Base-by-base conservation (phyloP, 805 yeast species). In the Wickerhamiella musiphila region DNA sequence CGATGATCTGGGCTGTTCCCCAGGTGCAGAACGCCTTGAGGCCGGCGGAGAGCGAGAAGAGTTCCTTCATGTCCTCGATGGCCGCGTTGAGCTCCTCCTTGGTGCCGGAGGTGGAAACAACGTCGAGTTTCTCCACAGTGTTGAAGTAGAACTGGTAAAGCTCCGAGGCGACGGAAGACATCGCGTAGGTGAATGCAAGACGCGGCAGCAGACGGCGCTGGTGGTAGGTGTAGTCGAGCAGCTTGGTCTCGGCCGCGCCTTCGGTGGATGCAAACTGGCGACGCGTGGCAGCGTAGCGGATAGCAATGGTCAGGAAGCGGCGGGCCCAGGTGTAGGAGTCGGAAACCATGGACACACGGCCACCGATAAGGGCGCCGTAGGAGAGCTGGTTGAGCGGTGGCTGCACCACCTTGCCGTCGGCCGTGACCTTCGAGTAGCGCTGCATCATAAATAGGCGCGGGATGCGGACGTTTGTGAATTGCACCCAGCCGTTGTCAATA, bases 401-500 rank as follows among this genome's bases (percentile, higher is more conserved):
- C 38, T 67, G 65, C 20, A 60, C 61, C 33, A 77, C 86, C 28
- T 66, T 66, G 26, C 79, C 79, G 9, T 67, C 66, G 17, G 60
- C 52, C 26, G 63, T 61, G 33, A 81, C 76, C 46, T 68, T 65
- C 31, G 81, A 68, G 55, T 71, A 78, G 51, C 73, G 76, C 50
- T 71, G 70, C 44, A 81, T 60, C 83, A 81, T 70, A 53, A 66
- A 73, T 51, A 63, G 73, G 40, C 78, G 64, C 34, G 93, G 93
- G 37, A 81, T 75, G 23, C 69, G 62, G 33, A 79, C 93, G 44
- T 72, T 61, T 21, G 76, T 61, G 54, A 77, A 81, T 55, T 81
- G 93, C 47, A 81, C 79, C 93, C 93, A 81, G 33, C 93, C 93
- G 52, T 81, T 81, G 49, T 81, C 93, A 43, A 79, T 76, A 34